Base-by-base conservation (phyloP, 768 basidiomycete species). In the Cyclocybe aegerita region DNA sequence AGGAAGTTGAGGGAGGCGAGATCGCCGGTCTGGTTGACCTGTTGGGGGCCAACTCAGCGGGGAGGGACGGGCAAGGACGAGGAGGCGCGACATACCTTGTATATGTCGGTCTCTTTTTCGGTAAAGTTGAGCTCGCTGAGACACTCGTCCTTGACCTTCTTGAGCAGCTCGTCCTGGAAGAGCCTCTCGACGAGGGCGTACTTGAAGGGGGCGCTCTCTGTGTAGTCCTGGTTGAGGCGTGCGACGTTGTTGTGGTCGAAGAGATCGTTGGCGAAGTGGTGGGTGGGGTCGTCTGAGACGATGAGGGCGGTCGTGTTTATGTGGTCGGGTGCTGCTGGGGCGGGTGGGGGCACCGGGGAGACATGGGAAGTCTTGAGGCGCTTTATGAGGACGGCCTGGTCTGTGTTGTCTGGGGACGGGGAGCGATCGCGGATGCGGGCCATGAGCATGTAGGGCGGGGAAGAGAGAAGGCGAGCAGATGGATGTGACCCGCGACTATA, bases 11-110 rank as follows among this genome's bases (percentile, higher is more conserved):
- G 80, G 9, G 96, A 98, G 11, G 93, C 89, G 16, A 98, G 82
- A 72, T 98, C 96, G 58, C 95, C 95, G 0, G 96, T 97, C 75
- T 98, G 96, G 69, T 94, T 88, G 60, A 98, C 88, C 95, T 98
- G 42, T 37, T 23, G 39, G 38, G 39, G 10, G 37, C 34, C 36
- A 32, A 40, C 12, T 14, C 29, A 41, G 40, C 34, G 35, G 23
- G 31, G 11, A n/a, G 14, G 43, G 4, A 9, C 16, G 7, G 40
- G 17, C 34, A 52, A 30, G 33, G 23, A 38, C 11, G 43, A 32
- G 39, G 43, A 42, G 49, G 40, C 40, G 30, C 23, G 48, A 43
- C 72, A 52, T 53, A 89, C 91, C 85, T 91, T 93, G 82, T 98
- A 98, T 57, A 98, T 98, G 64, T 98, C 96, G 2, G 96, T 98